phyloP scores from a whole-genome alignment of 2,329 filamentous ascomycete genomes.

The Fusarium solani-melongenae region DNA sequence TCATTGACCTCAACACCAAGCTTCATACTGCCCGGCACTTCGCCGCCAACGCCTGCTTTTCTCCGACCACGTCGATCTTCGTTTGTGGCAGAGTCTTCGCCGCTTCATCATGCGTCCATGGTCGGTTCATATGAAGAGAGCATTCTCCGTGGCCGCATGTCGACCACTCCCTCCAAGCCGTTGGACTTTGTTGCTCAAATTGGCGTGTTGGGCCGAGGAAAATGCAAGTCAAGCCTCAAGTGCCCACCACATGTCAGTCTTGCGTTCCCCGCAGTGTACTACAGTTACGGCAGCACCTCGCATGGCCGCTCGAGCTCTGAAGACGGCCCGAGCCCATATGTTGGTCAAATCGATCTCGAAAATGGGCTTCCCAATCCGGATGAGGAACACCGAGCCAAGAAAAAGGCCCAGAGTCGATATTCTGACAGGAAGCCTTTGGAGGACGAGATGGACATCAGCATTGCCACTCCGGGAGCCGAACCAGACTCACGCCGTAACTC shows the following conservation, averaged over 20 bases:
- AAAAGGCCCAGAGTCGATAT: constrained; percentile 60
- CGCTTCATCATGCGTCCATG: constrained; percentile 91
- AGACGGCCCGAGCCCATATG: constrained; percentile 94
- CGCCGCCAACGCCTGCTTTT: constrained; percentile 63
- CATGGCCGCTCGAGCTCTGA: constrained; percentile 73
- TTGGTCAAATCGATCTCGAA: constrained; percentile 91
- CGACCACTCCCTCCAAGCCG: constrained; percentile 91
- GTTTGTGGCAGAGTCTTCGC: constrained; percentile 77
- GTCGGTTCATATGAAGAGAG: constrained; percentile 98
- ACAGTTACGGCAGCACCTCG: constrained; percentile 82
- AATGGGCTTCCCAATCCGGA: constrained; percentile 73
- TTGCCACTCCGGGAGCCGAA: constrained; percentile 29
- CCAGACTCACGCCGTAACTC: constrained; percentile 46
- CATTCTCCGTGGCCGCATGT: constrained; percentile 95
- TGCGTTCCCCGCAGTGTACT: constrained; percentile 94
- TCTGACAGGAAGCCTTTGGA: constrained; percentile 51
- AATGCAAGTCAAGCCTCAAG: constrained; percentile 85
- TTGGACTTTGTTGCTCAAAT: constrained; percentile 95
- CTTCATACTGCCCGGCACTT: constrained; percentile 51
- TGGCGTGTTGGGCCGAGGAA: constrained; percentile 88
- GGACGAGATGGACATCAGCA: constrained; percentile 32
- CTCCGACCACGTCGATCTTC: constrained; percentile 74
- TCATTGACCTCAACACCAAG: constrained; percentile 73
- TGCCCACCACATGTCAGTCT: constrained; percentile 93
- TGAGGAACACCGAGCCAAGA: constrained; percentile 59